Evolutionary conservation across 2,329 filamentous ascomycete genomes (phyloP).

Genomic region (Emergomyces pasteurianus): DNA sequence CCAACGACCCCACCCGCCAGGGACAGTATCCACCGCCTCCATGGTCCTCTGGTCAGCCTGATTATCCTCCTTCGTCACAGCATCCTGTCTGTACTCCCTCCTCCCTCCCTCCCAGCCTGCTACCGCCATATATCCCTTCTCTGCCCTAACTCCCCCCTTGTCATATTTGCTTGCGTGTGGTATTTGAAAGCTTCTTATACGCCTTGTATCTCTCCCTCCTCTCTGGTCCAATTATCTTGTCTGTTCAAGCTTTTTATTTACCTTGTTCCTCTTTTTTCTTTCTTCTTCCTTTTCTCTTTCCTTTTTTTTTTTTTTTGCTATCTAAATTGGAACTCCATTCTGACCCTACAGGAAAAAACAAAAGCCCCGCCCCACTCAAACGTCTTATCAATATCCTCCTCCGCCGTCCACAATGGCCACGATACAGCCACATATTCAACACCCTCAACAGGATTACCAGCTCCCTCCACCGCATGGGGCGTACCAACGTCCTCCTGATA

Average conservation of each 20-base stretch:
- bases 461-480: slow-evolving; percentile 25
- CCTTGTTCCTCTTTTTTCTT: not conserved
- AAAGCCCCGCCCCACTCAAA: slow-evolving; percentile 7
- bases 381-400: slow-evolving; percentile 23
- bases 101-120: not conserved
- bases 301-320: slow-evolving; percentile 21
- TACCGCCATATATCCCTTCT: not conserved
- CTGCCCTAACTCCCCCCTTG: not conserved
- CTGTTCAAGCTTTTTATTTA: not conserved
- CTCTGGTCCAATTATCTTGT: not conserved
- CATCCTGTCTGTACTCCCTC: slow-evolving; percentile 17
- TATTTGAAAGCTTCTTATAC: not conserved
- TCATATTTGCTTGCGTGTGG: slow-evolving; percentile 1
- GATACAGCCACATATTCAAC: slow-evolving; percentile 28
- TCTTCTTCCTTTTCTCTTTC: slow-evolving; percentile 1
- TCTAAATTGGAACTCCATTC: slow-evolving; percentile 14
- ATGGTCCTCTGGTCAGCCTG: slow-evolving; percentile 29
- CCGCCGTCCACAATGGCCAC: slow-evolving; percentile 30
- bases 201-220: not conserved
- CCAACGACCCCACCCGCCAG: slow-evolving; percentile 33
- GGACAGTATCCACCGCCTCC: slow-evolving; percentile 35
- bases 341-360: not conserved
- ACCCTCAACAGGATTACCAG: slow-evolving; percentile 22
- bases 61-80: slow-evolving; percentile 26
- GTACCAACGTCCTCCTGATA: slow-evolving; percentile 30